phyloP scores from a whole-genome alignment of 2,329 filamentous ascomycete genomes.

The Penicillium decumbens region DNA sequence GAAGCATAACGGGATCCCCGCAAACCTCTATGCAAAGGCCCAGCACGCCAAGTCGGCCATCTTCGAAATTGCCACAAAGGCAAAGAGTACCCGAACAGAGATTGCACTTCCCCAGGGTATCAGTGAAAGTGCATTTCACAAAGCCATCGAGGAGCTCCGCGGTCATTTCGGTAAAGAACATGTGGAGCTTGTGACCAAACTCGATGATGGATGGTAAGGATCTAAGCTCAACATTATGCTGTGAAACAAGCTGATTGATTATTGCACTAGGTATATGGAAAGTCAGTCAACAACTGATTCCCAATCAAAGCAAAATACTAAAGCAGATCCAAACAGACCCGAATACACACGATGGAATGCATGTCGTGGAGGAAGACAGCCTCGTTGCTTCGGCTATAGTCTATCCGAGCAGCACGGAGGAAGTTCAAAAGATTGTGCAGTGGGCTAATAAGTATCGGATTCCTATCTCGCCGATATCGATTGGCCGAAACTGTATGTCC shows the following conservation, averaged over 20 bases:
- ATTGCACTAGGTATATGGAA: conserved; percentile 3
- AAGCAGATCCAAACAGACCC: background rate
- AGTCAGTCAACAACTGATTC: background rate
- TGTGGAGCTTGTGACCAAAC: conserved; percentile 5
- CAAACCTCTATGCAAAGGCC: conserved; percentile 5
- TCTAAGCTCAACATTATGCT: background rate
- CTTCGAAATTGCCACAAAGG: conserved; percentile 6
- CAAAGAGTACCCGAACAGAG: background rate
- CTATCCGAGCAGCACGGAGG: conserved; percentile 6
- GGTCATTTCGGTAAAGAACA: conserved; percentile 1
- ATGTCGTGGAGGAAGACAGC: conserved; percentile 5
- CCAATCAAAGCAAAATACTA: background rate
- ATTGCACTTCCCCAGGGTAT: conserved; percentile 5
- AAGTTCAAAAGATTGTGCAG: conserved; percentile 5
- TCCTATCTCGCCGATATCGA: conserved; percentile 8
- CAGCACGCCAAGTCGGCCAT: conserved; percentile 8
- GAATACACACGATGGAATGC: conserved; percentile 12
- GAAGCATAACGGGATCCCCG: conserved; percentile 6
- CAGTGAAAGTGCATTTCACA: background rate
- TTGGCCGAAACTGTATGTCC: conserved; percentile 9
- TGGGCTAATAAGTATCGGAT: conserved; percentile 4
- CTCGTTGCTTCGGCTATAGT: conserved; percentile 11
- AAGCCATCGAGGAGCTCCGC: conserved; percentile 2
- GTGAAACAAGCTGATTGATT: too few species aligned
- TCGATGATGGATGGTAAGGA: conserved; percentile 7